Evolutionary conservation across 2,329 filamentous ascomycete species (phyloP), one percentile per base, ranked within the genome.

Genomic region (Pyrenophora seminiperda): DNA sequence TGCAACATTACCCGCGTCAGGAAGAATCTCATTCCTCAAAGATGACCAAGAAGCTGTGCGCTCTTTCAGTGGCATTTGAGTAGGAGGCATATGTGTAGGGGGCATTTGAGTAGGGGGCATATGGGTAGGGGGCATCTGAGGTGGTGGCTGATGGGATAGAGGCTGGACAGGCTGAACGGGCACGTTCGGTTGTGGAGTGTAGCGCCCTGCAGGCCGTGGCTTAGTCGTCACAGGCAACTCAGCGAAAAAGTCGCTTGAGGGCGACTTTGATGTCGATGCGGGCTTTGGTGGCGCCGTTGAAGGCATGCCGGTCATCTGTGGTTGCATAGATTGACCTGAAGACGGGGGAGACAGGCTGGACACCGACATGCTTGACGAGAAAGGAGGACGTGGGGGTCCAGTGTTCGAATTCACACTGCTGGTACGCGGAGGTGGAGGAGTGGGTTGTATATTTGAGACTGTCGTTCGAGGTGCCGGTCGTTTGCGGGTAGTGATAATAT

Each of bases 401-500:
- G 56, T 31, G 34, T 45, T 60, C 2, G 53, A 63, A 11, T 62
- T 53, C 36, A 86, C 80, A 67, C 87, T 90, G 54, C 81, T 83
- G 61, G 80, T 89, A 60, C 88, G 79, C 11, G 81, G 80, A 10
- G 84, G 83, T 29, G 80, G 76, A 11, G 80, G 78, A 31, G 76
- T 67, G 5, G 76, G 68, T 24, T 79, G 75, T 33, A 48, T 32
- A 41, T 62, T 54, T 41, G 73, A 61, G n/a, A 67, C 44, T 7
- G 63, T 47, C 19, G 63, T 47, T 41, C 70, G 62, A 45, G 62
- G 62, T 19, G 66, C 62, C 31, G 68, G 61, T 48, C 77, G 88
- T 87, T 71, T 85, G 80, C 65, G 88, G 19, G 80, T 85, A 61
- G 88, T 88, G 20, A 88, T 83, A 22, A 99, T 82, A 46, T 97